Percentiles rank a stretch among this genome's conserved stretches.
phyloP scores from a whole-genome alignment of 1,139 yeast species.

The Cylindricascospora bacillispora region DNA sequence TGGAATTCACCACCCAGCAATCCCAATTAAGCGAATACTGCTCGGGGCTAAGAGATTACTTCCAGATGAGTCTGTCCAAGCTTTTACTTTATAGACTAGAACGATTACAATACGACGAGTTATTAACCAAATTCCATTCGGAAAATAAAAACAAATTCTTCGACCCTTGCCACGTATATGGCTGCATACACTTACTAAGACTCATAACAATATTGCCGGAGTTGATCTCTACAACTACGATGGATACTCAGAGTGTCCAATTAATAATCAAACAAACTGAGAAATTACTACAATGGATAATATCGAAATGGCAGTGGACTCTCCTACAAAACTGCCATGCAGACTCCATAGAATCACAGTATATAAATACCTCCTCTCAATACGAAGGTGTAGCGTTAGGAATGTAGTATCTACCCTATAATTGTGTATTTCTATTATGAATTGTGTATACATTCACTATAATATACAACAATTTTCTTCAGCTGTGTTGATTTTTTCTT shows the following conservation, averaged over 20 bases:
- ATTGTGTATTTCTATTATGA: not conserved
- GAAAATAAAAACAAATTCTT: conserved; percentile 25
- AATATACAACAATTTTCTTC: not conserved
- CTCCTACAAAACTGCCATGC: not conserved
- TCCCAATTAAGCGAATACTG: conserved; percentile 51
- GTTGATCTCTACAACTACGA: conserved; percentile 58
- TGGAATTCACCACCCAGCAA: conserved; percentile 35
- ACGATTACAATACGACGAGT: conserved; percentile 61
- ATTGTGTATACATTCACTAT: not conserved
- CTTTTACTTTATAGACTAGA: conserved; percentile 73
- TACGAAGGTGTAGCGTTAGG: conserved; percentile 26
- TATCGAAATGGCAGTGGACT: conserved; percentile 1
- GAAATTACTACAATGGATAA: conserved; percentile 18
- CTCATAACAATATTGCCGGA: conserved; percentile 71
- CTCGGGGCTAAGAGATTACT: conserved; percentile 60
- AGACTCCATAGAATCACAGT: conserved; percentile 9
- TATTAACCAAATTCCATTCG: conserved; percentile 27
- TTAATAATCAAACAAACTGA: conserved; percentile 20
- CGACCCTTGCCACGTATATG: conserved; percentile 44
- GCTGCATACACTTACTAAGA: conserved; percentile 66
- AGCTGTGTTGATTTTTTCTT: not conserved
- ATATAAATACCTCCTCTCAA: conserved; percentile 24
- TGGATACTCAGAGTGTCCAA: conserved; percentile 56
- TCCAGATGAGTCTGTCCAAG: conserved; percentile 62
- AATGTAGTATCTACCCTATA: conserved; percentile 10